phyloP scores from a whole-genome alignment of 768 basidiomycete species.

The Calocybe indica region DNA sequence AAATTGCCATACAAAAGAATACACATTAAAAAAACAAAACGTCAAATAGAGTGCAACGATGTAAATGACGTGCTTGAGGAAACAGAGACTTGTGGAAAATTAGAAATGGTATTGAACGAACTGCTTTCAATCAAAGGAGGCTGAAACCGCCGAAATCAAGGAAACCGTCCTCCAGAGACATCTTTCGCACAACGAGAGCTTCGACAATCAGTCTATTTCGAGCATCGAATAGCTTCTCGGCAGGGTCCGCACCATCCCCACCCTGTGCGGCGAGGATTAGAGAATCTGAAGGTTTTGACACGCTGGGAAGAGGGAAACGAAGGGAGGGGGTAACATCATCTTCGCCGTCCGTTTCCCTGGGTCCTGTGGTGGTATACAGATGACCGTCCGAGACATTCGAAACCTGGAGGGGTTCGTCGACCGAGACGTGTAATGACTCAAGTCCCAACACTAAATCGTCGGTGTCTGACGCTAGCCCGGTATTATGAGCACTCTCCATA shows the following conservation, averaged over 20 bases:
- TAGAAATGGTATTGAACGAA: no score
- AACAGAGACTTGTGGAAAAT: no score
- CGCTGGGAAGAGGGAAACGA: constrained; percentile 28
- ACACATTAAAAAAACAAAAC: no score
- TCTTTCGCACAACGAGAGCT: constrained; percentile 71
- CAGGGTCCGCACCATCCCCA: neutral
- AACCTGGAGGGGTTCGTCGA: neutral
- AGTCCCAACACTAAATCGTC: constrained; percentile 12
- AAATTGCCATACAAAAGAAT: no score
- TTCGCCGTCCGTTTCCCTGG: neutral
- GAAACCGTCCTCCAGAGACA: constrained; percentile 71
- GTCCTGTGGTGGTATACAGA: constrained; percentile 1
- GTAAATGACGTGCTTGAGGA: no score
- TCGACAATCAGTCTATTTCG: constrained; percentile 72
- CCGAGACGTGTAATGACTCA: constrained; percentile 9
- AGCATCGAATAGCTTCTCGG: constrained; percentile 3
- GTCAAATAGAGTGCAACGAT: no score
- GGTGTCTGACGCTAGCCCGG: constrained; percentile 2
- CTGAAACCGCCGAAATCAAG: constrained; percentile 66
- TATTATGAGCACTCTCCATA: neutral
- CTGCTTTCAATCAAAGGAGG: no score
- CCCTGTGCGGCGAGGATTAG: constrained; percentile 3
- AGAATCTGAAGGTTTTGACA: constrained; percentile 17
- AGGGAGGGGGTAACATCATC: constrained; percentile 25
- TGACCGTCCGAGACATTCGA: neutral